These are phyloP conservation scores for Naegleria fowleri DNA, from an alignment of 208 protist species.

Conservation along the genomic window DNA sequence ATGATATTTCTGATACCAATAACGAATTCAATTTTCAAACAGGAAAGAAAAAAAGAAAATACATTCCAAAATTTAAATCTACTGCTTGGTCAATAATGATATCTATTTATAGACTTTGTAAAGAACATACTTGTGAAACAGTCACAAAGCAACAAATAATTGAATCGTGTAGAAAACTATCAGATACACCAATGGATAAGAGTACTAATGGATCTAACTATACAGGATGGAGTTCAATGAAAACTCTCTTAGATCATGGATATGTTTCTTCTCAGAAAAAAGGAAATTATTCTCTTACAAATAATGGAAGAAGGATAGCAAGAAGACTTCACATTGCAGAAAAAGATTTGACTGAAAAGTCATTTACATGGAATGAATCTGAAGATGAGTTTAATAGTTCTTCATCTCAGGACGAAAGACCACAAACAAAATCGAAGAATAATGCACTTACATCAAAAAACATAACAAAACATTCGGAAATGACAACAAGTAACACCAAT, in stretches of 20 bases:
- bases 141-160: neutral
- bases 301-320: neutral
- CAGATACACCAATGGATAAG: neutral
- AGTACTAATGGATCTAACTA: neutral
- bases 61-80: conserved; percentile 6
- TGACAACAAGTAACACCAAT: no score
- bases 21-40: neutral
- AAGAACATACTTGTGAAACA: neutral
- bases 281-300: neutral
- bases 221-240: neutral
- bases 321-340: neutral
- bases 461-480: no score
- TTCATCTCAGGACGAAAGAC: neutral
- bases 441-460: no score
- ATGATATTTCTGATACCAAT: no score
- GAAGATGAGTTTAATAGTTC: neutral
- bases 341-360: neutral
- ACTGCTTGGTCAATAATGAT: neutral
- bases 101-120: neutral
- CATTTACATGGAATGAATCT: neutral
- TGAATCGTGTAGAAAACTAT: neutral
- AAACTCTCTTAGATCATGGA: neutral
- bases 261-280: neutral
- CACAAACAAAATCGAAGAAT: no score
- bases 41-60: neutral